Percentiles rank a stretch among this genome's conserved stretches.
Conservation (phyloP, 805 yeast genomes). For the Candida corydali region DNA sequence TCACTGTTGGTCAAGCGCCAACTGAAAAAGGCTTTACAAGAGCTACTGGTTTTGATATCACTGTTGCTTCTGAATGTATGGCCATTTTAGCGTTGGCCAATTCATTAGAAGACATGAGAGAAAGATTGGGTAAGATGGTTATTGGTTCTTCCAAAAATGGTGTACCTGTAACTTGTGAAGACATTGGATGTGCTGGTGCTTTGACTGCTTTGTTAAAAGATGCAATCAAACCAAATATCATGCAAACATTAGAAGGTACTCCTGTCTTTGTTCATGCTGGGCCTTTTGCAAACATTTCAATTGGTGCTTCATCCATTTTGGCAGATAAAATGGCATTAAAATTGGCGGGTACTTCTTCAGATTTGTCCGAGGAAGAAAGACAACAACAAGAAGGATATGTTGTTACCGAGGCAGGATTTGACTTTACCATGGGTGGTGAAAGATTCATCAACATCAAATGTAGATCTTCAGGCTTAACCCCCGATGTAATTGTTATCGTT, state of each 20-base stretch:
- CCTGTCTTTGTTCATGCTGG: slow-evolving; percentile 88
- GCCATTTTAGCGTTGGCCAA: slow-evolving; percentile 75
- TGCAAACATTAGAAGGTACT: slow-evolving; percentile 87
- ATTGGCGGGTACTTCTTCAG: slow-evolving; percentile 63
- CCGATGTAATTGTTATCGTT: slow-evolving; percentile 75
- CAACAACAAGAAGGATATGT: slow-evolving; percentile 64
- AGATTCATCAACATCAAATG: slow-evolving; percentile 80
- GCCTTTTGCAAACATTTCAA: slow-evolving; percentile 83
- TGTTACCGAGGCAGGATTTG: slow-evolving; percentile 86
- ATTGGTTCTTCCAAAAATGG: slow-evolving; percentile 66
- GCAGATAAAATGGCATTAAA: slow-evolving; percentile 82
- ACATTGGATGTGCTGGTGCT: slow-evolving; percentile 83
- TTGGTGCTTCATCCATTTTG: slow-evolving; percentile 79
- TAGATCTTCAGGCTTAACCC: slow-evolving; percentile 73
- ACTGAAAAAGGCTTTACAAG: slow-evolving; percentile 74
- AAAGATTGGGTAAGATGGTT: slow-evolving; percentile 71
- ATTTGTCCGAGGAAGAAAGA: slow-evolving; percentile 37
- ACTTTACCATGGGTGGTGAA: slow-evolving; percentile 91
- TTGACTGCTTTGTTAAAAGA: slow-evolving; percentile 77
- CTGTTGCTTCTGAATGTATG: slow-evolving; percentile 85
- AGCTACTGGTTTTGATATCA: slow-evolving; percentile 75
- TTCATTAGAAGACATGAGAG: slow-evolving; percentile 67
- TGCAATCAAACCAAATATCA: slow-evolving; percentile 78
- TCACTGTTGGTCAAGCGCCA: slow-evolving; percentile 77
- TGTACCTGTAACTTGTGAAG: slow-evolving; percentile 77